Percentiles rank a stretch among this genome's conserved stretches.
Conservation (phyloP, 305 asterid genomes). For the Solanum hybrid region DNA sequence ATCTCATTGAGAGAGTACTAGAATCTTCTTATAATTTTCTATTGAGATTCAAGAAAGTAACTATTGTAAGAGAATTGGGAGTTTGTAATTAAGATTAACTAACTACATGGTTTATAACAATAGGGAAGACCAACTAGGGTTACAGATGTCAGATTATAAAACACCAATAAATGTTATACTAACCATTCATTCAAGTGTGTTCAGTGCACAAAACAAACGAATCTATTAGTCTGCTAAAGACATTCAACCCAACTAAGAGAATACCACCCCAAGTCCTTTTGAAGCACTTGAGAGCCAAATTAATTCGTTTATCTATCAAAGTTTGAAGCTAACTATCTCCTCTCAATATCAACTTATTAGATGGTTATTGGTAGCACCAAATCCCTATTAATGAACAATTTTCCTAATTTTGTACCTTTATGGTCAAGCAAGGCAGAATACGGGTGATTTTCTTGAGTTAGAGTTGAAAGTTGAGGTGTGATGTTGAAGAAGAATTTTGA, state of each 20-base stretch:
- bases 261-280: neutral
- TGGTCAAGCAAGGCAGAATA: neutral
- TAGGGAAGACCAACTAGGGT: neutral
- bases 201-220: neutral
- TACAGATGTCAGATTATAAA: neutral
- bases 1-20: neutral
- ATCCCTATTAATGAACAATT: neutral
- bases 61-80: neutral
- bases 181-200: neutral
- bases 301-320: neutral
- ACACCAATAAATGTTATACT: neutral
- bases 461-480: neutral
- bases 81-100: neutral
- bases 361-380: neutral
- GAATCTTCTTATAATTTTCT: neutral
- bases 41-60: neutral
- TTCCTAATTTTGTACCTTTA: neutral
- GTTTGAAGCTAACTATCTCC: neutral
- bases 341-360: neutral
- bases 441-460: neutral
- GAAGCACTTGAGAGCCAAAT: neutral
- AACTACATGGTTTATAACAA: neutral
- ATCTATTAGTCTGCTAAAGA: neutral
- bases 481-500: neutral
- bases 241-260: neutral